Evolutionary conservation across 805 yeast genomes (phyloP).

Genomic region (Saccharomycopsis babjevae): DNA sequence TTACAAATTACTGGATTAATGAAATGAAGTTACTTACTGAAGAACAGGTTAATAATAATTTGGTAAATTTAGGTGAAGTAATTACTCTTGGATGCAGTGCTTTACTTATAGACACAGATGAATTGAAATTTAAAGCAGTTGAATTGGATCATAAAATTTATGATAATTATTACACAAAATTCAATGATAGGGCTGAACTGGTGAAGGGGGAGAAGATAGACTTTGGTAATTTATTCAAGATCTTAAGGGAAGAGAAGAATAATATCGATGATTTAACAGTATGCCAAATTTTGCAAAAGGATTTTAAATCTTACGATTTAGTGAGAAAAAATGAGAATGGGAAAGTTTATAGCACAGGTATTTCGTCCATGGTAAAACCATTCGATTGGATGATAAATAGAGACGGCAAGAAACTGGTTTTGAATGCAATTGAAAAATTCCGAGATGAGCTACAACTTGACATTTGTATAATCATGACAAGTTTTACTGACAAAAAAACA

Average conservation of each 20-base stretch:
- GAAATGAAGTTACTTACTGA: constrained; percentile 12
- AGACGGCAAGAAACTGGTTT: constrained; percentile 21
- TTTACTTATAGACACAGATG: constrained; percentile 64
- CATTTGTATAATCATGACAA: constrained; percentile 39
- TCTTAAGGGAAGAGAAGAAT: constrained; percentile 42
- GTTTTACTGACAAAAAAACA: constrained; percentile 24
- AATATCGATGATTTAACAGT: constrained; percentile 52
- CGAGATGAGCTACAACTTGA: constrained; percentile 21
- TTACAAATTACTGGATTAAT: constrained; percentile 50
- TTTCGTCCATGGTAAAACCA: constrained; percentile 64
- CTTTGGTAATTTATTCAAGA: constrained; percentile 23
- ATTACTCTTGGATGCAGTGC: constrained; percentile 53
- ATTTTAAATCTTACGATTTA: constrained; percentile 61
- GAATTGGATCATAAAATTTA: constrained; percentile 42
- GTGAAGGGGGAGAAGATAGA: background rate
- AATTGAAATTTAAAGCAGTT: constrained; percentile 55
- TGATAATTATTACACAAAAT: background rate
- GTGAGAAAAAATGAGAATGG: background rate
- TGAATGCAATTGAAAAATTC: constrained; percentile 23
- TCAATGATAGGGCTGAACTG: constrained; percentile 12
- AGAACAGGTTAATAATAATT: constrained; percentile 9
- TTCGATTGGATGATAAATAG: constrained; percentile 38
- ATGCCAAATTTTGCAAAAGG: constrained; percentile 63
- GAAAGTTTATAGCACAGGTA: constrained; percentile 43
- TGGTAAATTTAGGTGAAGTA: constrained; percentile 24